Conservation (phyloP, 495 filamentous ascomycete genomes). For the Penicillium paxilli region DNA sequence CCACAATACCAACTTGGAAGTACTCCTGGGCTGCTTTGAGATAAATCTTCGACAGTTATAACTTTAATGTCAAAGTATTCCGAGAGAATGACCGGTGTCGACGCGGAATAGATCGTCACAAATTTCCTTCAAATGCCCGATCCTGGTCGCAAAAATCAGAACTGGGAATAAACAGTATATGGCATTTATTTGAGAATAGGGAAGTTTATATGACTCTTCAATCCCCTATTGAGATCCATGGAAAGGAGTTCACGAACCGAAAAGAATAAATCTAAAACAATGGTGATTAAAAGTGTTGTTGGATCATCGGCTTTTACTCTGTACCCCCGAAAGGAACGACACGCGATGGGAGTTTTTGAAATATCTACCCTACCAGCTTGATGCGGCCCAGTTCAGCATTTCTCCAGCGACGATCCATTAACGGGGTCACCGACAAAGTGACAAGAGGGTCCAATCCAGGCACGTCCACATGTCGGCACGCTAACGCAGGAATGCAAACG, state of each 20-base stretch:
- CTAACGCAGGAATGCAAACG: background rate
- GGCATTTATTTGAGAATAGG: background rate
- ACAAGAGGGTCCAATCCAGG: background rate
- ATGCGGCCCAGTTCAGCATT: background rate
- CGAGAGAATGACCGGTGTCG: background rate
- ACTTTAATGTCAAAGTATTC: background rate
- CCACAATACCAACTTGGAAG: too few relatives aligned
- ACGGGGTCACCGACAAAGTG: background rate
- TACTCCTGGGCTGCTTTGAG: background rate
- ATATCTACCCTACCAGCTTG: too few relatives aligned
- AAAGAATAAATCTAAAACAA: background rate
- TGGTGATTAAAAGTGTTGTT: background rate
- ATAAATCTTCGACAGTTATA: background rate
- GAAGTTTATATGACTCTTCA: background rate
- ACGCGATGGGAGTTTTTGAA: background rate
- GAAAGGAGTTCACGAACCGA: background rate
- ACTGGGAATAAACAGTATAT: background rate
- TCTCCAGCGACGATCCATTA: background rate
- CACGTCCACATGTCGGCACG: background rate
- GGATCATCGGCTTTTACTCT: background rate
- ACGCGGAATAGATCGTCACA: constrained; percentile 4
- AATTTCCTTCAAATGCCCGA: constrained; percentile 26
- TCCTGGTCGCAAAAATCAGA: constrained; percentile 7
- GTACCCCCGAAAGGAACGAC: background rate
- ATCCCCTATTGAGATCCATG: background rate